A percentile compares a stretch with the other conserved stretches of the same genome.
phyloP scores from a whole-genome alignment of 148 eudicot species.

The Persicaria tinctoria region DNA sequence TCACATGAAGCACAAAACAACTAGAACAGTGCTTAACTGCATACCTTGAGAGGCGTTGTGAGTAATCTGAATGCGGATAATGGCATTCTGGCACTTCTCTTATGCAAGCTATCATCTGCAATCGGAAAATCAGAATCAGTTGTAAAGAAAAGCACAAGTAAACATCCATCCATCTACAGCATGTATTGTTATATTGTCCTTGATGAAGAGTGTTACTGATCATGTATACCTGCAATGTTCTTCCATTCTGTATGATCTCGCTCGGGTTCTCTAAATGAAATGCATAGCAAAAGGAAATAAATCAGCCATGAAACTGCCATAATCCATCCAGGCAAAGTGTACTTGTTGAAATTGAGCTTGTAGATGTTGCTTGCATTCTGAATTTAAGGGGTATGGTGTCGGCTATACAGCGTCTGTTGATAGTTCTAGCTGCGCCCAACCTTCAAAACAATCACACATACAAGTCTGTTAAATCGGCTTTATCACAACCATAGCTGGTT shows the following conservation, averaged over 20 bases:
- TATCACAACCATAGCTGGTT: too few relatives aligned
- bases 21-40: background rate
- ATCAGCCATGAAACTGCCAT: constrained; percentile 3
- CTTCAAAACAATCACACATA: background rate
- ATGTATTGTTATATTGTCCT: too few relatives aligned
- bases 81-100: background rate
- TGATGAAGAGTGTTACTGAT: background rate
- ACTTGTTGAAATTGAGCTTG: background rate
- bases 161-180: too few relatives aligned
- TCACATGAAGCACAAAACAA: background rate
- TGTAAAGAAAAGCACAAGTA: background rate
- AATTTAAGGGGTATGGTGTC: background rate
- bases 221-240: background rate
- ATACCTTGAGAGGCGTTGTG: background rate
- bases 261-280: background rate
- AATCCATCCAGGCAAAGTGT: constrained; percentile 1
- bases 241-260: background rate
- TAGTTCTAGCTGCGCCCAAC: background rate
- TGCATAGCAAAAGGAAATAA: background rate
- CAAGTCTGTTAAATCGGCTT: too few relatives aligned
- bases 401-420: background rate
- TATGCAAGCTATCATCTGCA: background rate
- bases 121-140: background rate
- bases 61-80: background rate
- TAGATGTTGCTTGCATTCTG: background rate